Evolutionary conservation across 495 filamentous ascomycete genomes (phyloP).

Genomic region (Jackrogersella multiformis): DNA sequence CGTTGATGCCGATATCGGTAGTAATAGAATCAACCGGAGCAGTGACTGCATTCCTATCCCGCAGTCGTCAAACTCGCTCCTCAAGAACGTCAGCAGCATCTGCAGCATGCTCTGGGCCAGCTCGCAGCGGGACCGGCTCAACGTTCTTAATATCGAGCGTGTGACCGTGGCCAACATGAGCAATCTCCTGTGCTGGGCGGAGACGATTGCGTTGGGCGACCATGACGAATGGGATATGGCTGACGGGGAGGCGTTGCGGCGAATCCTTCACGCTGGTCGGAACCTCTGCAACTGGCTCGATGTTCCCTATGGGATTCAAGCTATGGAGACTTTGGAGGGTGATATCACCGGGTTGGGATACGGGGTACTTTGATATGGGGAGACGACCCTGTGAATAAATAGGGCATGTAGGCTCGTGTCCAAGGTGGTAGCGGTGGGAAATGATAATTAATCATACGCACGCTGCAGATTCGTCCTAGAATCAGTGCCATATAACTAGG

Average conservation of each 20-base stretch:
- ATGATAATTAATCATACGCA: not conserved
- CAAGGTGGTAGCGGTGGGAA: not conserved
- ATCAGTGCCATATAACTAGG: no score
- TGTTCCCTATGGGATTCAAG: constrained; percentile 19
- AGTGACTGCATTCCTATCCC: not conserved
- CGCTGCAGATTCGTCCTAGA: no score
- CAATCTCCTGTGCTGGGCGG: constrained; percentile 39
- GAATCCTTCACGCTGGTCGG: constrained; percentile 17
- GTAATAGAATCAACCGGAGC: not conserved
- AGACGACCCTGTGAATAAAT: not conserved
- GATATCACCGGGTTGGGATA: not conserved
- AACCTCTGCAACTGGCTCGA: constrained; percentile 29
- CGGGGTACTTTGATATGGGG: not conserved
- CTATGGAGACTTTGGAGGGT: constrained; percentile 6
- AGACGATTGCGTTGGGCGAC: constrained; percentile 38
- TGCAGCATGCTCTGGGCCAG: constrained; percentile 43
- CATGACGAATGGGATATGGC: constrained; percentile 27
- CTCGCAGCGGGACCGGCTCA: constrained; percentile 31
- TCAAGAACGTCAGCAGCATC: constrained; percentile 44
- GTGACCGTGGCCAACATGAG: constrained; percentile 38
- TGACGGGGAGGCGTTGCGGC: constrained; percentile 10
- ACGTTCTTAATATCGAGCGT: constrained; percentile 33
- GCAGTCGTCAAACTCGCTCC: constrained; percentile 30
- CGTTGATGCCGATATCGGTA: not conserved
- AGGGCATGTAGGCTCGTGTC: not conserved